Evolutionary conservation across 345 rosid genomes (phyloP).

Genomic region (Brassica cretica): DNA sequence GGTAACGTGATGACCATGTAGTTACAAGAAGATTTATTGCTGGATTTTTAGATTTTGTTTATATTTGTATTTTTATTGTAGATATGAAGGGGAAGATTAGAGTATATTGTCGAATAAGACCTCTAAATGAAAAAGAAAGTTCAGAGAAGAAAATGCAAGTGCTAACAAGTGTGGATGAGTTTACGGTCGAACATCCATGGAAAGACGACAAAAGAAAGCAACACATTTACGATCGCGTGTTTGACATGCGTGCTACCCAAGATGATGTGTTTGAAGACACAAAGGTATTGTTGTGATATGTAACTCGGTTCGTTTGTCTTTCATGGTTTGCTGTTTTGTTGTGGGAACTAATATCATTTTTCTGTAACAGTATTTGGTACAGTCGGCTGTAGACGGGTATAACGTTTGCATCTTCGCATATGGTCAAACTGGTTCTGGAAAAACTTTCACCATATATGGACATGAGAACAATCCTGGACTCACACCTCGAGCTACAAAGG

Average conservation of each 20-base stretch:
- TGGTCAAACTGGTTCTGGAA: constrained; percentile 99
- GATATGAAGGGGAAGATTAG: constrained; percentile 98
- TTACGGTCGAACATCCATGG: constrained; percentile 92
- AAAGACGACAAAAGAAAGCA: constrained; percentile 89
- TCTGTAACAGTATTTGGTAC: constrained; percentile 74
- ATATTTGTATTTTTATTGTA: constrained; percentile 36
- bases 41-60: not conserved
- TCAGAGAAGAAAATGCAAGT: constrained; percentile 53
- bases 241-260: constrained; percentile 74
- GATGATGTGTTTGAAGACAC: constrained; percentile 93
- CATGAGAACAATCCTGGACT: constrained; percentile 74
- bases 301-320: not conserved
- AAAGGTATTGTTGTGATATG: constrained; percentile 48
- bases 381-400: constrained; percentile 94
- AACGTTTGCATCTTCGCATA: constrained; percentile 97
- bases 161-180: constrained; percentile 66
- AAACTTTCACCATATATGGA: constrained; percentile 95
- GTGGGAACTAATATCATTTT: constrained; percentile 2
- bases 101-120: constrained; percentile 88
- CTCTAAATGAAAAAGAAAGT: constrained; percentile 76
- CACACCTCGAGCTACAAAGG: constrained; percentile 86
- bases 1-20: constrained; percentile 45
- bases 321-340: constrained; percentile 24
- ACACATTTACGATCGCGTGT: constrained; percentile 89
- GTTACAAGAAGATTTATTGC: not conserved